Evolutionary conservation across 768 basidiomycete species (phyloP).

Genomic region (Lactarius psammicola): DNA sequence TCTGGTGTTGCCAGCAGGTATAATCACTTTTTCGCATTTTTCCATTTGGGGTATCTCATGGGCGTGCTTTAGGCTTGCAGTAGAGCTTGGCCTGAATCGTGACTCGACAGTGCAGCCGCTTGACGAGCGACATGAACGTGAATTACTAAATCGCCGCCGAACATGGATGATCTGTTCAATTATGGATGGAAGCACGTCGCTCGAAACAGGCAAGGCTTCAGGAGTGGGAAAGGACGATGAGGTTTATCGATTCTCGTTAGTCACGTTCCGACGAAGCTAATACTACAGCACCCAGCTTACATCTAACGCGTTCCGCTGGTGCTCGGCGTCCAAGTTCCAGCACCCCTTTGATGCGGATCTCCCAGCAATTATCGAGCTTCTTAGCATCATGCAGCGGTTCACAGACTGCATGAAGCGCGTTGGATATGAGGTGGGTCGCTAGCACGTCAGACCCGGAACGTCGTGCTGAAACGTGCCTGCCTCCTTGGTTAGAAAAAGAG

Average conservation of each 20-base stretch:
- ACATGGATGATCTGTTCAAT: conserved; percentile 78
- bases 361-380: conserved; percentile 35
- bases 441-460: background rate
- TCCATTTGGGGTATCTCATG: background rate
- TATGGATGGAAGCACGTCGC: conserved; percentile 71
- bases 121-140: conserved; percentile 57
- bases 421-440: conserved; percentile 1
- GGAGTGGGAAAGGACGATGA: conserved; percentile 68
- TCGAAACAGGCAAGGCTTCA: conserved; percentile 71
- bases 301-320: conserved; percentile 31
- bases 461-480: background rate
- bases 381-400: conserved; percentile 36
- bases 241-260: conserved; percentile 39
- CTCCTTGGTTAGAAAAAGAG: conserved; percentile 17
- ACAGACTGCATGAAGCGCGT: conserved; percentile 21
- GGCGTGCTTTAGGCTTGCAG: conserved; percentile 52
- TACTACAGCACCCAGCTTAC: conserved; percentile 42
- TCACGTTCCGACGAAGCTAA: background rate
- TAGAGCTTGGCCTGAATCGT: conserved; percentile 67
- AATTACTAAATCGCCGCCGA: conserved; percentile 66
- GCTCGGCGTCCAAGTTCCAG: conserved; percentile 33
- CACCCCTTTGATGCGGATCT: conserved; percentile 34
- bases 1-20: conserved; percentile 71
- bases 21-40: conserved; percentile 3
- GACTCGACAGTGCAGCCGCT: conserved; percentile 41